A percentile compares a stretch with the other conserved stretches of the same genome.
Conservation (phyloP, 306 rosid genomes). For the Mimosa pudica region DNA sequence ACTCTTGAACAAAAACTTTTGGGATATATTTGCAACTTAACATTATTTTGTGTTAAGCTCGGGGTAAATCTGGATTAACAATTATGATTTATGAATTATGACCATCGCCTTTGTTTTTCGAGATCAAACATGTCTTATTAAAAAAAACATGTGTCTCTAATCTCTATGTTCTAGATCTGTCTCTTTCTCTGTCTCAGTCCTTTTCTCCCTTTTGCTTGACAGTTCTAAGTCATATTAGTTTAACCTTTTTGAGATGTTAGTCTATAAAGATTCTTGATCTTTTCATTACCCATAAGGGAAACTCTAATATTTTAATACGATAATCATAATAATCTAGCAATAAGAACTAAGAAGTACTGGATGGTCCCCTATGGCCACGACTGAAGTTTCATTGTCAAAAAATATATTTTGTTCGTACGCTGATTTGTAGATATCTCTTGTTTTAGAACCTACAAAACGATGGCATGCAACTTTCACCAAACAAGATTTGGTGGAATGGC, state of each 20-base stretch:
- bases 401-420: neutral
- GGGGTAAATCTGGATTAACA: slow-evolving; percentile 10
- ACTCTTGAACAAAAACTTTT: no score
- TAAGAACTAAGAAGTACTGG: no score
- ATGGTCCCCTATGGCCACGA: no score
- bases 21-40: no score
- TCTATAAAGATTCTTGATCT: neutral
- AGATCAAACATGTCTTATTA: slow-evolving; percentile 19
- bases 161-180: slow-evolving; percentile 3
- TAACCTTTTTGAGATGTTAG: neutral
- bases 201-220: neutral
- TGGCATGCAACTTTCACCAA: neutral
- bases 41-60: no score
- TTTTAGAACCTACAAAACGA: neutral
- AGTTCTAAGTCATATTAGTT: neutral
- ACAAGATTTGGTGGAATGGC: neutral
- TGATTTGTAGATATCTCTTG: neutral
- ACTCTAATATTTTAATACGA: no score
- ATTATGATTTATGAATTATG: neutral
- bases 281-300: neutral
- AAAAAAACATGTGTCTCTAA: slow-evolving; percentile 28
- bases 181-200: neutral
- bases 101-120: neutral
- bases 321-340: no score
- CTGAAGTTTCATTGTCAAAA: neutral